These are phyloP conservation scores for Periconia macrospinosa DNA, from an alignment of 2,329 filamentous ascomycete species.

Conservation along the genomic window DNA sequence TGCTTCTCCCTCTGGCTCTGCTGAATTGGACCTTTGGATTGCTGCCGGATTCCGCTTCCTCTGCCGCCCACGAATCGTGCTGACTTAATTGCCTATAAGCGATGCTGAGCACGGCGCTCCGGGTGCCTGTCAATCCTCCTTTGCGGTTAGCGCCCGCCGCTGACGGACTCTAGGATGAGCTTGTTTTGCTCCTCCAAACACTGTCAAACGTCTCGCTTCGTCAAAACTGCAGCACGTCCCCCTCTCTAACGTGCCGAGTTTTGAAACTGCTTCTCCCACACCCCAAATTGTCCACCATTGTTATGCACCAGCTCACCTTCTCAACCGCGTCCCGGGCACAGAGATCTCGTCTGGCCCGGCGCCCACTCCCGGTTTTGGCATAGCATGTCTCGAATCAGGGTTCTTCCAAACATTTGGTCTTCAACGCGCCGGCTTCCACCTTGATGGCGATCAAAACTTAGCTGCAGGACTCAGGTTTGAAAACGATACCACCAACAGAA, in stretches of 20 bases:
- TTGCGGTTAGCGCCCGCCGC: constrained; percentile 41
- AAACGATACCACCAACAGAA: constrained; percentile 45
- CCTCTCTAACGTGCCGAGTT: constrained; percentile 40
- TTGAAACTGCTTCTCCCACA: constrained; percentile 42
- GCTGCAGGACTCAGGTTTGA: constrained; percentile 44
- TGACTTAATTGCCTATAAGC: constrained; percentile 12
- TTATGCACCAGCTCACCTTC: constrained; percentile 32
- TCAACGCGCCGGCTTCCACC: constrained; percentile 29
- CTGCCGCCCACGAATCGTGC: not conserved
- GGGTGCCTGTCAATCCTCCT: constrained; percentile 29
- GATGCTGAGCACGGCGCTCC: constrained; percentile 36
- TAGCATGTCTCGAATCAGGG: constrained; percentile 41
- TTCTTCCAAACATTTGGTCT: constrained; percentile 43
- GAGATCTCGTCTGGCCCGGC: constrained; percentile 30
- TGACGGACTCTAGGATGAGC: constrained; percentile 30
- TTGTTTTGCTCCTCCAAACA: constrained; percentile 43
- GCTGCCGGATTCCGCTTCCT: not conserved
- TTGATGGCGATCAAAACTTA: constrained; percentile 41
- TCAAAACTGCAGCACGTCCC: constrained; percentile 39
- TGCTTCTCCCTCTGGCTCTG: not conserved
- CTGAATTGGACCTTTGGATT: too few species aligned
- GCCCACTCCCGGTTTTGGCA: constrained; percentile 35
- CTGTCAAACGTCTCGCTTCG: constrained; percentile 43
- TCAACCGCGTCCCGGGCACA: constrained; percentile 22
- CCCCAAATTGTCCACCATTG: constrained; percentile 27